Conservation (phyloP, 305 asterid genomes). For the Ajuga reptans region DNA sequence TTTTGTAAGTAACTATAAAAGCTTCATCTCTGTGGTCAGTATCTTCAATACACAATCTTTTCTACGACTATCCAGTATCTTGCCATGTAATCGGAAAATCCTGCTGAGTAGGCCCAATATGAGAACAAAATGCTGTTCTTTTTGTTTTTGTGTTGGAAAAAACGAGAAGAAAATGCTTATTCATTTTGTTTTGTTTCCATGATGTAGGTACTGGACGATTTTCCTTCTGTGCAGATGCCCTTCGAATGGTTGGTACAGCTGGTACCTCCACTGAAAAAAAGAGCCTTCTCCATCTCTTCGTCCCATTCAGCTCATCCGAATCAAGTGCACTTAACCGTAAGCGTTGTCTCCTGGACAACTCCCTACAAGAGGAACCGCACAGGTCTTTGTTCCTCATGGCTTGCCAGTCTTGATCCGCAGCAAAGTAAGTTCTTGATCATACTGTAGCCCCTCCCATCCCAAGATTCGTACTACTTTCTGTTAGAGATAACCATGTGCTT, state of each 20-base stretch:
- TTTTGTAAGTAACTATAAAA: not conserved
- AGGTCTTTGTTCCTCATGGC: constrained; percentile 95
- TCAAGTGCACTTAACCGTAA: constrained; percentile 75
- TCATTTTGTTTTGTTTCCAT: constrained; percentile 7
- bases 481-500: not conserved
- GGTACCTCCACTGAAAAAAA: constrained; percentile 72
- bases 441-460: not conserved
- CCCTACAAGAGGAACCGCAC: constrained; percentile 72
- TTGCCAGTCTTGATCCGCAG: constrained; percentile 71
- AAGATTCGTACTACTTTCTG: not conserved
- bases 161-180: not conserved
- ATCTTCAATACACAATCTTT: not conserved
- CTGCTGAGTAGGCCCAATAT: not conserved
- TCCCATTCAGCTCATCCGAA: constrained; percentile 71
- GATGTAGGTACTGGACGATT: constrained; percentile 72
- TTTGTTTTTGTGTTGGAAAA: not conserved
- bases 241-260: constrained; percentile 89
- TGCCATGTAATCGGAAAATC: not conserved
- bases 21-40: not conserved
- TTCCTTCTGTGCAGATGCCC: constrained; percentile 88
- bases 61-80: not conserved
- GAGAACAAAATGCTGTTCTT: not conserved
- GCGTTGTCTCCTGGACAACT: constrained; percentile 74
- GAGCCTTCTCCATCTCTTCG: constrained; percentile 85
- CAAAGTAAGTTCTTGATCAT: constrained; percentile 32